These are phyloP conservation scores for Cynanchum wilfordii DNA, from an alignment of 257 asterid genomes.

Conservation along the genomic window DNA sequence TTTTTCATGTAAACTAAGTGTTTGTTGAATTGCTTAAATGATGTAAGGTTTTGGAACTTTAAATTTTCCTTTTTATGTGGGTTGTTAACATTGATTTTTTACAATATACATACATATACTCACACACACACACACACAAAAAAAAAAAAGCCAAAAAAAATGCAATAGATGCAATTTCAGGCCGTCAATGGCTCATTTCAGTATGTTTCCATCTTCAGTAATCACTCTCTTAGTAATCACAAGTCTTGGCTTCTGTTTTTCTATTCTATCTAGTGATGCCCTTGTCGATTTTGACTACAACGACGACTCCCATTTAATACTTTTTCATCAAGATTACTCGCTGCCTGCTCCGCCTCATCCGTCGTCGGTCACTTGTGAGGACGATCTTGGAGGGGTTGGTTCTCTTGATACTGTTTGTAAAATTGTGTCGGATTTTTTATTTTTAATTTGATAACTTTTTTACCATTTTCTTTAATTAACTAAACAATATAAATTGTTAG, in stretches of 20 bases:
- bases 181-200: conserved; percentile 9
- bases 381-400: conserved; percentile 91
- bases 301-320: conserved; percentile 43
- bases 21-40: no score
- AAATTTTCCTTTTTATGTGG: no score
- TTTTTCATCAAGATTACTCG: conserved; percentile 86
- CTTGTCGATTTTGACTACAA: conserved; percentile 23
- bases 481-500: no score
- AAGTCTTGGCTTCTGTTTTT: no score
- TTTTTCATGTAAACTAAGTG: no score
- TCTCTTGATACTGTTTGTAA: conserved; percentile 80
- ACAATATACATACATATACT: neutral
- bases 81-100: no score
- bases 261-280: neutral
- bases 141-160: no score
- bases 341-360: conserved; percentile 99
- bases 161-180: conserved; percentile 3
- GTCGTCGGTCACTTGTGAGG: conserved; percentile 79
- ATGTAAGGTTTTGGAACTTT: no score
- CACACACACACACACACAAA: neutral
- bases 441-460: no score
- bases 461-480: no score
- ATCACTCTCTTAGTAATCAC: neutral
- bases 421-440: conserved; percentile 60
- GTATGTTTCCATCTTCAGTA: neutral